A percentile compares a stretch with the other conserved stretches of the same genome.
Evolutionary conservation across 192 early-diverging fungal genomes (phyloP).

Genomic region (Podila epicladia): DNA sequence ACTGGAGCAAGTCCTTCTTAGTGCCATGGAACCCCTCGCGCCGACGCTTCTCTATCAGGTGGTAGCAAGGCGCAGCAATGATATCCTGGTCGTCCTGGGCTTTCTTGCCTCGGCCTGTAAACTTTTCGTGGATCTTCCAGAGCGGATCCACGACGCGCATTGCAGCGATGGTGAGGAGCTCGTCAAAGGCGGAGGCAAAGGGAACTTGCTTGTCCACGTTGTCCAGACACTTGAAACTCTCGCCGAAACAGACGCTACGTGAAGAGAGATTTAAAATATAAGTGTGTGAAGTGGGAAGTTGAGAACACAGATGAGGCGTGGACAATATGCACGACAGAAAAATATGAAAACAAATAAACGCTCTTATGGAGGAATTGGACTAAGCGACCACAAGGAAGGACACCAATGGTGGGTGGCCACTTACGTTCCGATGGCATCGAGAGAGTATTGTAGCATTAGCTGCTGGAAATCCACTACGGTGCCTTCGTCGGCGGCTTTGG

Average conservation of each 20-base stretch:
- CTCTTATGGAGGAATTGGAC: too few relatives aligned
- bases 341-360: background rate
- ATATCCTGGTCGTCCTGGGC: constrained; percentile 19
- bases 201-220: constrained; percentile 10
- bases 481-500: constrained; percentile 21
- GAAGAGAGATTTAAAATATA: background rate
- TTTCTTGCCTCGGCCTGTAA: constrained; percentile 13
- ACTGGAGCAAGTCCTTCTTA: constrained; percentile 49
- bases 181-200: constrained; percentile 65
- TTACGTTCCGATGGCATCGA: constrained; percentile 33
- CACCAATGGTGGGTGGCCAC: constrained; percentile 2
- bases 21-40: background rate
- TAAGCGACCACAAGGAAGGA: background rate
- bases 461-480: constrained; percentile 45
- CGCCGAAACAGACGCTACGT: constrained; percentile 20
- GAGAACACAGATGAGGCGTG: too few relatives aligned
- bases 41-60: constrained; percentile 41
- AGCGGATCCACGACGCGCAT: constrained; percentile 32
- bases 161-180: constrained; percentile 28
- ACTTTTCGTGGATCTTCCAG: constrained; percentile 34
- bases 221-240: constrained; percentile 31
- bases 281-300: too few relatives aligned
- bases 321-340: background rate
- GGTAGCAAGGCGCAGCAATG: constrained; percentile 16
- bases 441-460: constrained; percentile 37